phyloP scores from a whole-genome alignment of 768 basidiomycete genomes.

The Sarcodon aspratus region DNA sequence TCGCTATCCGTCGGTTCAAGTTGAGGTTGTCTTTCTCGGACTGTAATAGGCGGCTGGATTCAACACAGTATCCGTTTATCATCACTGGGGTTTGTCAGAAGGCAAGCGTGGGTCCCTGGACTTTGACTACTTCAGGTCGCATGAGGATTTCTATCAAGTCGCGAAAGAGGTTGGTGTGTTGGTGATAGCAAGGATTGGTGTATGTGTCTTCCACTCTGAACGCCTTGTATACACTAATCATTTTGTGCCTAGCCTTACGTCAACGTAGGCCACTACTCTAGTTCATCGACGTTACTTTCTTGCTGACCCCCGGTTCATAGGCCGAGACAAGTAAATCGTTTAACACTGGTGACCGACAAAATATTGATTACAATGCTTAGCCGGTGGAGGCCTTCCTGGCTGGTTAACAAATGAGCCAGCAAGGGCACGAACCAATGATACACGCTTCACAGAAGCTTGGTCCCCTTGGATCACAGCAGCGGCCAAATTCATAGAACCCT shows the following conservation, averaged over 20 bases:
- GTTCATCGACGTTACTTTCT: not conserved
- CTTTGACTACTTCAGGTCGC: slow-evolving; percentile 9
- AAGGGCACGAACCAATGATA: slow-evolving; percentile 10
- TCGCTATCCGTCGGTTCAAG: not conserved
- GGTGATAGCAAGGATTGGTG: slow-evolving; percentile 11
- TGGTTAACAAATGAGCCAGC: slow-evolving; percentile 14
- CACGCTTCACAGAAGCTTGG: slow-evolving; percentile 12
- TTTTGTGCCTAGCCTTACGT: slow-evolving; percentile 9
- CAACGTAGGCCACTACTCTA: slow-evolving; percentile 8
- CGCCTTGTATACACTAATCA: not conserved
- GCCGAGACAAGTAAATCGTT: slow-evolving; percentile 11
- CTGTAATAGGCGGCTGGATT: slow-evolving; percentile 11
- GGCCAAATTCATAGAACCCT: slow-evolving; percentile 8
- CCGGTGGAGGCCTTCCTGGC: slow-evolving; percentile 13
- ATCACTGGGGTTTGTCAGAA: slow-evolving; percentile 10
- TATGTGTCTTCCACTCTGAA: not conserved
- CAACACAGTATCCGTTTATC: slow-evolving; percentile 13
- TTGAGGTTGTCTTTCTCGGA: too few species aligned
- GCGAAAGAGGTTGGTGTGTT: slow-evolving; percentile 14
- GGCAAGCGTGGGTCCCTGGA: slow-evolving; percentile 9
- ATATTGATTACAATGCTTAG: not conserved
- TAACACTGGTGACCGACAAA: not conserved
- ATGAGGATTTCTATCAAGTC: slow-evolving; percentile 9
- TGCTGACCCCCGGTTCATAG: not conserved
- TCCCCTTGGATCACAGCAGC: slow-evolving; percentile 9